Base-by-base conservation (phyloP, 2,329 filamentous ascomycete genomes). In the Aspergillus luchuensis region DNA sequence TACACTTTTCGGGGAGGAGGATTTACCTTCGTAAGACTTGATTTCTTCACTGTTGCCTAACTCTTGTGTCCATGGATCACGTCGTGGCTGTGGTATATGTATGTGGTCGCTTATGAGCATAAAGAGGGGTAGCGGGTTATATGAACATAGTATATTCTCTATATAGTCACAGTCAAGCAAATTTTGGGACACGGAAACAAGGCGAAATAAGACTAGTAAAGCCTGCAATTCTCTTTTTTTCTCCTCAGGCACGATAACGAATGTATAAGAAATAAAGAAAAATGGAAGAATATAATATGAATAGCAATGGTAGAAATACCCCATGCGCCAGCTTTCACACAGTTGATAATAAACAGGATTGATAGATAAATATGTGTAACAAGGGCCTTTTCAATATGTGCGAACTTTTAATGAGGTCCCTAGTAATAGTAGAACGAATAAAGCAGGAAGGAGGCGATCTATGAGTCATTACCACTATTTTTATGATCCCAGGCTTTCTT, bases 401-500 rank as follows among this genome's bases (percentile, higher is more conserved):
- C 23, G 47, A 50, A 28, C 33, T 50, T 50, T 50, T 36, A 13
- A 13, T 36, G 2, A 15, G 47, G 25, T n/a, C 11, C 45, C 47
- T 23, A 13, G 7, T 8, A 25, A 33, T 11, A 28, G 30, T 15
- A 50, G 30, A 30, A 30, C 13, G 30, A 17, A 50, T 36, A 36
- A 57, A 36, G 50, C 5, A 56, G 57, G 54, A 54, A 60, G 59
- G 62, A 43, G n/a, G 30, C n/a, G 30, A 55, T 64, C 61, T 67
- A 77, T 56, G 71, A 75, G 60, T 80, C 79, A 70, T 82, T 78
- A 53, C 79, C 75, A 23, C 82, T 68, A 64, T 74, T 79, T 67
- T 80, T 82, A 60, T 78, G 77, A 13, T 80, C 77, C 74, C 76
- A 78, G 39, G 80, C 81, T 55, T 77, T 76, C 66, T 79, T 80